Evolutionary conservation across 306 rosid species (phyloP), one percentile per base, ranked within the genome.

Genomic region (Clitoria ternatea): DNA sequence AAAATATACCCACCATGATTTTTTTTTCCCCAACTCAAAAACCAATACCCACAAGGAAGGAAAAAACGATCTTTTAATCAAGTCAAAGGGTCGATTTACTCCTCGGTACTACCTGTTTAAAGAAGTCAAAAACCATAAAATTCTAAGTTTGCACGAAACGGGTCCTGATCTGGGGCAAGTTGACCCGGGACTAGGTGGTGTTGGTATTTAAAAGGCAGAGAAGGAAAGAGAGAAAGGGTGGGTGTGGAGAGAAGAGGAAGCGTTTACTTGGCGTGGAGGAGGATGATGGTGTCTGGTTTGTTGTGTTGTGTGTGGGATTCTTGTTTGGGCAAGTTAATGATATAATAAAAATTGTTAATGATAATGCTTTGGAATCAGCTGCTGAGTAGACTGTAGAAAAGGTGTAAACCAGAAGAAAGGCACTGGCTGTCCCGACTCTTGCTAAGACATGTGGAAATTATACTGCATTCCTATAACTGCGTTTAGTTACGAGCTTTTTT

Each of bases 1-100:
- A 94, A 87, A 94, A 94, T 68, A 94, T 66, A 64, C 99, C 97
- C 79, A 91, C 99, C 99, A 94, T 91, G 4, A 13, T 62, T 22
- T 15, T 72, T 66, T 40, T 32, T 37, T 10, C 14, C 33, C 7
- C 61, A 60, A 70, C 64, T 68, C 33, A 59, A 76, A 86, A 70
- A 57, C 19, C 59, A 63, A 75, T 67, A 50, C 76, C 76, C 70
- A 62, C 19, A n/a, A n/a, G n/a, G 2, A n/a, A 22, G 68, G 8
- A 65, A 78, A 63, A 65, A 74, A 35, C 10, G 52, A 73, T 62
- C 19, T 50, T 66, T 50, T 48, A 37, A 55, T 47, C 50, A 14
- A 27, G 50, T 49, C 11, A 65, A 56, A 65, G 78, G 77, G 74
- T 75, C 27, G 40, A 36, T 82, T 60, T 55, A 66, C 23, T 54